Conservation (phyloP, 129 eudicot species). For the Apium graveolens region DNA sequence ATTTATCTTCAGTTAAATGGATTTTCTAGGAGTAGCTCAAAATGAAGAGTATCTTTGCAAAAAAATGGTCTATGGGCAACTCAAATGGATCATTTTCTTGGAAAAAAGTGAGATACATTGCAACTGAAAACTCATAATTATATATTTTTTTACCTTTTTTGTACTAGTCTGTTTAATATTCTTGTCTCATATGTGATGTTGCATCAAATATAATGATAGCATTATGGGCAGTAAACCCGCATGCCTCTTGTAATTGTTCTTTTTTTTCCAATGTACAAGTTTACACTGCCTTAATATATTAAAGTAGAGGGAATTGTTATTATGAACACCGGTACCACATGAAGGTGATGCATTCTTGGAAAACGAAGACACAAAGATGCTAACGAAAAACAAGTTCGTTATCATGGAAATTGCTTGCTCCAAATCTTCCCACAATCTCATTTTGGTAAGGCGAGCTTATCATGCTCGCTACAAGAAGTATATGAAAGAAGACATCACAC, state of each 20-base stretch:
- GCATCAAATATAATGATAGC: background rate
- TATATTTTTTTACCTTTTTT: background rate
- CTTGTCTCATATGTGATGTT: background rate
- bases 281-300: conserved; percentile 23
- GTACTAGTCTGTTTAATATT: background rate
- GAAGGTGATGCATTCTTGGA: conserved; percentile 76
- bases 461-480: conserved; percentile 75
- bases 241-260: conserved; percentile 8
- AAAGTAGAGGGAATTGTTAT: conserved; percentile 44
- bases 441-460: conserved; percentile 51
- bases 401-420: conserved; percentile 73
- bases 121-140: background rate
- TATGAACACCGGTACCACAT: conserved; percentile 67
- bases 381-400: conserved; percentile 53
- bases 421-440: conserved; percentile 58
- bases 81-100: conserved; percentile 75
- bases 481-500: conserved; percentile 81
- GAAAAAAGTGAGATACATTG: conserved; percentile 54
- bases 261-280: conserved; percentile 24
- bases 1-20: conserved; percentile 68
- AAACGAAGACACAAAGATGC: conserved; percentile 55
- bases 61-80: conserved; percentile 93
- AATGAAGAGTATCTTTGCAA: conserved; percentile 75
- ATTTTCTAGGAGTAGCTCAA: conserved; percentile 60
- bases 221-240: background rate